Conservation (phyloP, 2,329 filamentous ascomycete genomes). For the Fusarium devonianum region DNA sequence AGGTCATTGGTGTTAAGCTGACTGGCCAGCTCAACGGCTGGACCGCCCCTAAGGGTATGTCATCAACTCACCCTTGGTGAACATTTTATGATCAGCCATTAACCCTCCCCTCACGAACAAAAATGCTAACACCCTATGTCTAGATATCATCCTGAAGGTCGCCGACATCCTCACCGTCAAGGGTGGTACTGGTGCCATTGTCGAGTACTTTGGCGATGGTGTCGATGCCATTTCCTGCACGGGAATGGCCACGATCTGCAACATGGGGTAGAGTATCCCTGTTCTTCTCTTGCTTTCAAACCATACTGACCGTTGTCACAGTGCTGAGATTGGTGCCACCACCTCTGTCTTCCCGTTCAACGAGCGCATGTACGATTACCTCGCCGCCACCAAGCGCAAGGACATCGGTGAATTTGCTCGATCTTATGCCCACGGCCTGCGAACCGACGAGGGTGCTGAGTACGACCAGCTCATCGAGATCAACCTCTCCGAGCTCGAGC, state of each 20-base stretch:
- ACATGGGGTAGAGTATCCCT: slow-evolving; percentile 62
- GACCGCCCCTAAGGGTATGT: slow-evolving; percentile 87
- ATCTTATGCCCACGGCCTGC: slow-evolving; percentile 83
- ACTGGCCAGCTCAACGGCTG: slow-evolving; percentile 90
- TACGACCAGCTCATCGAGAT: slow-evolving; percentile 94
- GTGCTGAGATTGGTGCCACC: slow-evolving; percentile 80
- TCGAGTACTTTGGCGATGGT: slow-evolving; percentile 71
- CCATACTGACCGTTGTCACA: slow-evolving; percentile 24
- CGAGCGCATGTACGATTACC: slow-evolving; percentile 96
- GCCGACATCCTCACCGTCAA: slow-evolving; percentile 97
- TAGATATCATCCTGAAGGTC: slow-evolving; percentile 96
- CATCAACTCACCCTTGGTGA: neutral
- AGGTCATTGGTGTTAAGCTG: slow-evolving; percentile 94
- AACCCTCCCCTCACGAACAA: too few relatives aligned
- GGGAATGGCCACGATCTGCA: slow-evolving; percentile 84
- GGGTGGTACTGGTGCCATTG: slow-evolving; percentile 92
- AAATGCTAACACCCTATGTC: slow-evolving; percentile 17
- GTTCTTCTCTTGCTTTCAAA: slow-evolving; percentile 11
- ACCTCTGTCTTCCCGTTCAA: slow-evolving; percentile 98
- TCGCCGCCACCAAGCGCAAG: slow-evolving; percentile 86
- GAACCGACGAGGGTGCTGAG: slow-evolving; percentile 83
- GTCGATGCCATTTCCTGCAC: slow-evolving; percentile 79
- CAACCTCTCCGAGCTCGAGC: slow-evolving; percentile 87
- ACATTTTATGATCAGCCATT: neutral
- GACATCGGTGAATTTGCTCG: slow-evolving; percentile 91